Base-by-base conservation (phyloP, 2,329 filamentous ascomycete genomes). In the Diaporthe aspalathi region DNA sequence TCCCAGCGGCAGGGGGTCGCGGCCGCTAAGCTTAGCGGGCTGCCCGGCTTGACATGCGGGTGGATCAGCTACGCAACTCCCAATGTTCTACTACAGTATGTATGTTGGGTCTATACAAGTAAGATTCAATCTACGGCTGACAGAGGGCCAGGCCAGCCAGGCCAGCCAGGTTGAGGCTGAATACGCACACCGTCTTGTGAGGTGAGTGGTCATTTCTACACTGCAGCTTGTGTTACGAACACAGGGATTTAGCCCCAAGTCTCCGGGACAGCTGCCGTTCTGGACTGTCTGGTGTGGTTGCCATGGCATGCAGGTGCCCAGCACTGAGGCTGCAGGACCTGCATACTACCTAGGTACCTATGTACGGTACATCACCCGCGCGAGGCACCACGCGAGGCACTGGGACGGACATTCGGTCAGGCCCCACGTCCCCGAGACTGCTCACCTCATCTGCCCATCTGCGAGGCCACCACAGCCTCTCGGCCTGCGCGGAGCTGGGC, bases 371-470 rank as follows among this genome's bases (percentile, higher is more conserved):
- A 32, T 63, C 20, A 60, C 35, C 35, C 5, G 32, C 32, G n/a
- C 60, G 50, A 43, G 60, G 45, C 60, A 49, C 50, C 60, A 65
- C 45, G 60, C 60, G 45, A 65, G 60, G n/a, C n/a, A n/a, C n/a
- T n/a, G n/a, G n/a, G 60, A 38, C 45, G 60, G 45, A 63, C 27
- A 50, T 49, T 49, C 60, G n/a, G 60, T 45, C 43, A 65, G 35
- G 45, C 60, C 45, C 60, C 60, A 65, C 45, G 60, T 65, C 50
- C 60, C 65, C 50, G 40, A 47, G 49, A 57, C 38, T 54, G 27
- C 66, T 68, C 52, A 68, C 66, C 66, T 45, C 52, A 68, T 68
- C 49, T 40, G 38, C 22, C 53, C 52, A 68, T 68, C 49, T 40
- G 38, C 22, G 66, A 68, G 40, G n/a, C 27, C 16, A 32, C 27